A percentile compares a stretch with the other conserved stretches of the same genome.
phyloP scores from a whole-genome alignment of 2,329 filamentous ascomycete genomes.

The Ophiocordyceps australis region DNA sequence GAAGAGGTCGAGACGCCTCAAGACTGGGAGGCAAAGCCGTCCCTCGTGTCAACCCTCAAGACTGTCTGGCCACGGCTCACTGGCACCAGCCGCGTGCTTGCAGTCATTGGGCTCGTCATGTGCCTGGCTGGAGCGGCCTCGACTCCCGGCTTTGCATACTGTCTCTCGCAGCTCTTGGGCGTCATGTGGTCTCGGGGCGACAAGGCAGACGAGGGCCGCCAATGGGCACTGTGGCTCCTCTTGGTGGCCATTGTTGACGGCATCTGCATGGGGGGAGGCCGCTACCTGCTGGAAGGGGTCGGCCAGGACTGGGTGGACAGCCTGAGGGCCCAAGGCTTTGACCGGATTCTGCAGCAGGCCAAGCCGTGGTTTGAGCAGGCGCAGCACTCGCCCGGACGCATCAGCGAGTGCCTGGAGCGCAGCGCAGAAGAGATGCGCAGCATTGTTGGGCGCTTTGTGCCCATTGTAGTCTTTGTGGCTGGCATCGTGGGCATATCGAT shows the following conservation, averaged over 20 bases:
- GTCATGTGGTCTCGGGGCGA: conserved; percentile 43
- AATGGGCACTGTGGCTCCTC: conserved; percentile 55
- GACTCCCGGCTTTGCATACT: conserved; percentile 59
- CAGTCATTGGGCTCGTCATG: conserved; percentile 42
- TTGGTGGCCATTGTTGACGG: conserved; percentile 51
- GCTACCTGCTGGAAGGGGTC: conserved; percentile 52
- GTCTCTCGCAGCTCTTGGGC: conserved; percentile 53
- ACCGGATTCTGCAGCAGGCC: conserved; percentile 56
- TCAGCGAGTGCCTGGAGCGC: conserved; percentile 59
- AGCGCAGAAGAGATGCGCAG: conserved; percentile 80
- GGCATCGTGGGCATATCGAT: conserved; percentile 53
- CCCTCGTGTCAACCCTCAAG: conserved; percentile 10
- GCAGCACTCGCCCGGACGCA: conserved; percentile 40
- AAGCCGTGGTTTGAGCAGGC: conserved; percentile 60
- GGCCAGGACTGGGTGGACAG: conserved; percentile 63
- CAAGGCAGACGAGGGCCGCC: conserved; percentile 30
- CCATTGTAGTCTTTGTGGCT: conserved; percentile 46
- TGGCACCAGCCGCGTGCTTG: conserved; percentile 25
- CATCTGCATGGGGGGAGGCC: conserved; percentile 42
- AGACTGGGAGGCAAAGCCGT: conserved; percentile 3
- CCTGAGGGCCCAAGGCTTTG: conserved; percentile 50
- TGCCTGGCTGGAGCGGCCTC: conserved; percentile 46
- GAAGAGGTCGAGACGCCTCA: too few relatives aligned
- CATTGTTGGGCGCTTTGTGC: conserved; percentile 60
- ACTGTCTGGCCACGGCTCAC: conserved; percentile 55